phyloP scores from a whole-genome alignment of 2,329 filamentous ascomycete genomes.

The Alternaria gansuensis region DNA sequence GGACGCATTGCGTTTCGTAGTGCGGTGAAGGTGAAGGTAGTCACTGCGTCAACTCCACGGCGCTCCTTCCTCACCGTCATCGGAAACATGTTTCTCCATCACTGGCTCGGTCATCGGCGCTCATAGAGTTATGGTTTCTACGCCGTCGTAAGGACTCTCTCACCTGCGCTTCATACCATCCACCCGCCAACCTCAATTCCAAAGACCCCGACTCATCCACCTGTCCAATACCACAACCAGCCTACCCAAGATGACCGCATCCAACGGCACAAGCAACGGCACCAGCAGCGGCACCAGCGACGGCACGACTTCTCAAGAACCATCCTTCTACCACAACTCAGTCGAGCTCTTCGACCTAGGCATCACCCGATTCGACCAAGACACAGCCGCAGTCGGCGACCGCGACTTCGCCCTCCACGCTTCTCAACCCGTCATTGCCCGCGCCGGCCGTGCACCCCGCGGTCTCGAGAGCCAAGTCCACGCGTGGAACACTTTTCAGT shows the following conservation, averaged over 20 bases:
- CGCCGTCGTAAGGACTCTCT: neutral
- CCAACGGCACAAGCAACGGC: conserved; percentile 1
- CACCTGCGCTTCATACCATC: neutral
- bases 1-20: neutral
- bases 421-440: conserved; percentile 27
- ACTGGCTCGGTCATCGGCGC: neutral
- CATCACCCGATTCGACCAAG: conserved; percentile 41
- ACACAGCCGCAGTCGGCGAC: conserved; percentile 42
- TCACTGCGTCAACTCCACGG: neutral
- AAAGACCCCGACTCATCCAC: neutral
- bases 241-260: neutral
- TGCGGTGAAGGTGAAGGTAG: neutral
- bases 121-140: neutral
- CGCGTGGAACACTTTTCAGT: conserved; percentile 43
- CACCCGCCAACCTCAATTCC: too few relatives aligned
- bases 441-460: conserved; percentile 34
- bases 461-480: conserved; percentile 42
- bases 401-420: conserved; percentile 38
- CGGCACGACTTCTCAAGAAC: neutral
- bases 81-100: neutral
- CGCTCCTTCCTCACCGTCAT: conserved; percentile 1
- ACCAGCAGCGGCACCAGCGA: conserved; percentile 3
- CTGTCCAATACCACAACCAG: neutral
- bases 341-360: conserved; percentile 45
- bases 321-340: conserved; percentile 22